Conservation (phyloP, 1,284 basidiomycete species). For the Puccinia novopanici region DNA sequence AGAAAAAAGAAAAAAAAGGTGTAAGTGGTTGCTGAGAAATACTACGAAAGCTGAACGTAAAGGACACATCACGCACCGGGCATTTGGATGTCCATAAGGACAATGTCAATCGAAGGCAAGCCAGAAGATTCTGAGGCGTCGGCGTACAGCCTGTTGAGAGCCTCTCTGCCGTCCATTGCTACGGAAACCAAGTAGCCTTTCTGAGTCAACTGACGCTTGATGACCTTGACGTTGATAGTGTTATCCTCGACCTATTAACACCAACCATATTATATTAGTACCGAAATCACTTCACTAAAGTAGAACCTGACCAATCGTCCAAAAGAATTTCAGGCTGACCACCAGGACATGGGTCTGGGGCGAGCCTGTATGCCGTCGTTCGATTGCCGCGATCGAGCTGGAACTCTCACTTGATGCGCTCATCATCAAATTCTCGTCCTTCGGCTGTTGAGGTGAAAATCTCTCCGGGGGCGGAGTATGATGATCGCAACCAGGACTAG, state of each 20-base stretch:
- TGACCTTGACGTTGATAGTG: conserved; percentile 46
- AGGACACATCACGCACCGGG: conserved; percentile 24
- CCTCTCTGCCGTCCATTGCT: conserved; percentile 46
- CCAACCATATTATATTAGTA: not conserved
- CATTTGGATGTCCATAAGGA: conserved; percentile 50
- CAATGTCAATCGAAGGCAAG: conserved; percentile 26
- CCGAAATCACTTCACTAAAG: not conserved
- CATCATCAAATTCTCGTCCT: not conserved
- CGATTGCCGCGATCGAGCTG: not conserved
- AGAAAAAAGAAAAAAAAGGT: conserved; percentile 3
- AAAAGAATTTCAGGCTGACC: conserved; percentile 14
- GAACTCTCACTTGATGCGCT: not conserved
- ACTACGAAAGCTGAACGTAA: too few relatives aligned
- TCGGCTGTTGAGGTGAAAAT: not conserved
- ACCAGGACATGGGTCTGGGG: conserved; percentile 32
- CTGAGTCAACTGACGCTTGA: conserved; percentile 33
- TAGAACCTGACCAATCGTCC: not conserved
- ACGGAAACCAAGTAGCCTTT: conserved; percentile 46
- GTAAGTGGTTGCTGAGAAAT: not conserved
- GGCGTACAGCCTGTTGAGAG: conserved; percentile 30
- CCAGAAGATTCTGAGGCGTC: conserved; percentile 24
- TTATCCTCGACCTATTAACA: conserved; percentile 43
- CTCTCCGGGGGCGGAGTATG: not conserved
- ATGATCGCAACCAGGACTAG: not conserved
- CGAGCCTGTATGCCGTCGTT: not conserved